Evolutionary conservation across 352 stramenopile species (phyloP).

Genomic region (Pythium coloratum): DNA sequence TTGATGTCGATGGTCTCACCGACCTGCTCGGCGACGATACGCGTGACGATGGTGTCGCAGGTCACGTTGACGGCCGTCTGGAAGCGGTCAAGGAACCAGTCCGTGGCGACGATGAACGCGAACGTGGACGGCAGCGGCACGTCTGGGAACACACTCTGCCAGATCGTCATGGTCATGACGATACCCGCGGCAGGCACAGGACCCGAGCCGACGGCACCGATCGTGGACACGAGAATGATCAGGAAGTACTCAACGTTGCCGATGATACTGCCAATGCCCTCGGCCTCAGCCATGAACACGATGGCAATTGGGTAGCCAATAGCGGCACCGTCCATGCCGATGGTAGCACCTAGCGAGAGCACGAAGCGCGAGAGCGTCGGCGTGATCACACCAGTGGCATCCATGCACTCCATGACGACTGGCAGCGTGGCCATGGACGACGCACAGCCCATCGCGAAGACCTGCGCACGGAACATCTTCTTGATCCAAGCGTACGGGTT

Average conservation of each 20-base stretch:
- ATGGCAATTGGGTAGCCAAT: slow-evolving; percentile 31
- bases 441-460: slow-evolving; percentile 36
- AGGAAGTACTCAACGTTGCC: slow-evolving; percentile 30
- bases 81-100: slow-evolving; percentile 57
- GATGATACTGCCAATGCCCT: slow-evolving; percentile 23
- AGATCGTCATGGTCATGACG: slow-evolving; percentile 41
- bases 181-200: slow-evolving; percentile 31
- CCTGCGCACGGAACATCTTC: slow-evolving; percentile 32
- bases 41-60: slow-evolving; percentile 48
- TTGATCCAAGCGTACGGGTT: slow-evolving; percentile 34
- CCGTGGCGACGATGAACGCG: slow-evolving; percentile 51
- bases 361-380: slow-evolving; percentile 31
- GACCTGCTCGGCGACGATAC: slow-evolving; percentile 45
- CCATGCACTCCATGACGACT: slow-evolving; percentile 34
- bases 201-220: slow-evolving; percentile 27
- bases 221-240: slow-evolving; percentile 31
- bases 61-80: slow-evolving; percentile 54
- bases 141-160: slow-evolving; percentile 30
- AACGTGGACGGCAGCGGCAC: slow-evolving; percentile 44
- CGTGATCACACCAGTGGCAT: slow-evolving; percentile 24
- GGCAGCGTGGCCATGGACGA: slow-evolving; percentile 44
- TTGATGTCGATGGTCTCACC: slow-evolving; percentile 21
- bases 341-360: slow-evolving; percentile 29
- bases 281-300: slow-evolving; percentile 34
- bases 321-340: slow-evolving; percentile 31